phyloP scores from a whole-genome alignment of 1,284 basidiomycete genomes.

The Trichosporon sp. region DNA sequence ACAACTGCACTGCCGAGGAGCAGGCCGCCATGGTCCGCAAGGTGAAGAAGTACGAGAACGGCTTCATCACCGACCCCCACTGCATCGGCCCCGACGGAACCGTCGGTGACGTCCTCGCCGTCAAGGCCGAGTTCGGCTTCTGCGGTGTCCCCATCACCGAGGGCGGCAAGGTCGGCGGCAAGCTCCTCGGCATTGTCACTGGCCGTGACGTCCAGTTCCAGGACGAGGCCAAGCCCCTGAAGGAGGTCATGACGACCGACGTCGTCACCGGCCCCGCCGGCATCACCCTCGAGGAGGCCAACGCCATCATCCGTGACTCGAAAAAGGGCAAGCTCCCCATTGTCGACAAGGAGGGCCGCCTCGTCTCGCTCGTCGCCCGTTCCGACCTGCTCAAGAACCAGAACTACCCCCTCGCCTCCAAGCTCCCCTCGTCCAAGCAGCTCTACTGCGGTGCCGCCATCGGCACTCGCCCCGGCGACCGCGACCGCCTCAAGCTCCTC shows the following conservation, averaged over 20 bases:
- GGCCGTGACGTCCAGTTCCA: constrained; percentile 96
- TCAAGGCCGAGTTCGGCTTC: constrained; percentile 91
- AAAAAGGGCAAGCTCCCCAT: constrained; percentile 99
- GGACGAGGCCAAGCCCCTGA: constrained; percentile 67
- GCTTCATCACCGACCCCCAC: constrained; percentile 95
- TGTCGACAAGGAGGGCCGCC: constrained; percentile 71
- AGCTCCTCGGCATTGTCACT: constrained; percentile 95
- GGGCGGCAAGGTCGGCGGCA: constrained; percentile 80
- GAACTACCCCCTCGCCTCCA: constrained; percentile 92
- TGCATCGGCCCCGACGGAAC: constrained; percentile 75
- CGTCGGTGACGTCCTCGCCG: constrained; percentile 88
- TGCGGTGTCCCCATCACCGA: constrained; percentile 98
- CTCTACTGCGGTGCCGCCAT: constrained; percentile 96
- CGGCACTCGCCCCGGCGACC: constrained; percentile 88
- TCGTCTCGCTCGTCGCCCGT: constrained; percentile 86
- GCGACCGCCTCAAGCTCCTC: constrained; percentile 79
- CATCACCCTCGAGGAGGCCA: constrained; percentile 88
- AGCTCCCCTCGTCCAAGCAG: constrained; percentile 90
- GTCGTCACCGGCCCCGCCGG: constrained; percentile 82
- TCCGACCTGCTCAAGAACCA: constrained; percentile 98
- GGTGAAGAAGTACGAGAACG: constrained; percentile 98
- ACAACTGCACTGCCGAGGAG: constrained; percentile 84
- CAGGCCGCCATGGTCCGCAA: constrained; percentile 97
- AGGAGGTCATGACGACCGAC: constrained; percentile 86
- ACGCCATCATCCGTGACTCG: constrained; percentile 89